phyloP scores from a whole-genome alignment of 2,329 filamentous ascomycete genomes.

The Annulohypoxylon truncatum region DNA sequence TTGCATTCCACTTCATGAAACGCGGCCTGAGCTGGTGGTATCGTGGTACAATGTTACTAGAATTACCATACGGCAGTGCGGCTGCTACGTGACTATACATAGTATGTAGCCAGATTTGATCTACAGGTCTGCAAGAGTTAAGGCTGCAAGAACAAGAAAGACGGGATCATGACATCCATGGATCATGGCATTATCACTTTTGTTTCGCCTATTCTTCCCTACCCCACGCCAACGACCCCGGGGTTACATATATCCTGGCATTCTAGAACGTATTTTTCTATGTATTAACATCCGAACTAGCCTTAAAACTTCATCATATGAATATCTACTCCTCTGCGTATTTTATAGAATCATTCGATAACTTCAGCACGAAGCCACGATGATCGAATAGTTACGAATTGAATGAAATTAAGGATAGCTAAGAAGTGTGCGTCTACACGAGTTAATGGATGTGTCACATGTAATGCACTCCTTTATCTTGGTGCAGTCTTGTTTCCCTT shows the following conservation, averaged over 20 bases:
- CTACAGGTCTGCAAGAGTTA: neutral
- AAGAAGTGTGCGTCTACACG: neutral
- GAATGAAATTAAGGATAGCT: neutral
- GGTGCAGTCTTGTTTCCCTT: neutral
- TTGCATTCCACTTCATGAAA: neutral
- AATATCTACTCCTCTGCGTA: neutral
- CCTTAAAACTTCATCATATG: neutral
- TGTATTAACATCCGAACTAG: neutral
- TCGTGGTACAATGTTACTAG: neutral
- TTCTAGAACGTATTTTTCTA: neutral
- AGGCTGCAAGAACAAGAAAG: neutral
- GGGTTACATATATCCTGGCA: neutral
- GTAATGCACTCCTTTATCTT: neutral
- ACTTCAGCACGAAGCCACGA: neutral
- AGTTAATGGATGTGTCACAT: constrained; percentile 1
- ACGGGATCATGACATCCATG: neutral
- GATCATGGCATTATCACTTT: constrained; percentile 9
- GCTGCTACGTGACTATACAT: no score
- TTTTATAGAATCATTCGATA: neutral
- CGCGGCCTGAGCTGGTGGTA: neutral
- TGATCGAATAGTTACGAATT: neutral
- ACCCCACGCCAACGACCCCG: neutral
- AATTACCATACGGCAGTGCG: no score
- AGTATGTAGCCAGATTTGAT: neutral
- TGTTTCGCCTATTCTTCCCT: constrained; percentile 14